A percentile compares a stretch with the other conserved stretches of the same genome.
Evolutionary conservation across 768 basidiomycete genomes (phyloP).

Genomic region (Boletus sp.): DNA sequence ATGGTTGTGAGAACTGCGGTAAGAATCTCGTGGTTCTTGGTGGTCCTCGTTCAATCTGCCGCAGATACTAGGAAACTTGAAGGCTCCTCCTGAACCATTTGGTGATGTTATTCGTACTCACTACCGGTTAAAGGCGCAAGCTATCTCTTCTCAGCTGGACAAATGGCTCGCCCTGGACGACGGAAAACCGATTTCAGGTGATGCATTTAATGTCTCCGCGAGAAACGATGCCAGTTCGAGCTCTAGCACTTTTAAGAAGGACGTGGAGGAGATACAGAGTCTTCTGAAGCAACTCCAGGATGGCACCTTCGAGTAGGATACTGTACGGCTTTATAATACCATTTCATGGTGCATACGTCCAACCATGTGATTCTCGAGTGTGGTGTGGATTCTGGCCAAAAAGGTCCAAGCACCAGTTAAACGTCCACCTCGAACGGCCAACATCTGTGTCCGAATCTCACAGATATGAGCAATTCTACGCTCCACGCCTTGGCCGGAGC

Average conservation of each 20-base stretch:
- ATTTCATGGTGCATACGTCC: background rate
- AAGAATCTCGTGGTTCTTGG: constrained; percentile 20
- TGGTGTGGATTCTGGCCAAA: background rate
- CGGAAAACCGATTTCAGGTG: constrained; percentile 51
- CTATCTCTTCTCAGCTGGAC: constrained; percentile 70
- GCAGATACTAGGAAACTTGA: constrained; percentile 83
- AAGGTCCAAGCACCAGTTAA: background rate
- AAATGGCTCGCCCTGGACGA: constrained; percentile 78
- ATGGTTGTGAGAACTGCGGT: constrained; percentile 92
- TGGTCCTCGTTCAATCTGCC: constrained; percentile 11
- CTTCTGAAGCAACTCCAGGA: constrained; percentile 47
- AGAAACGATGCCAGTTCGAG: constrained; percentile 42
- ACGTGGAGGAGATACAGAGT: constrained; percentile 68
- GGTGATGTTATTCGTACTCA: constrained; percentile 86
- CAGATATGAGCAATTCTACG: constrained; percentile 66
- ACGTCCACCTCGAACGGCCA: background rate
- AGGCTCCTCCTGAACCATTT: constrained; percentile 81
- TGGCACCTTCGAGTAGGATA: constrained; percentile 17
- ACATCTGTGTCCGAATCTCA: background rate
- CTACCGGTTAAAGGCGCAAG: constrained; percentile 78
- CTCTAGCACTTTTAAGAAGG: constrained; percentile 60
- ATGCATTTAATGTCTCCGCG: constrained; percentile 46
- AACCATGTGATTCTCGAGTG: constrained; percentile 16
- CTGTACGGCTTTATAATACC: background rate
- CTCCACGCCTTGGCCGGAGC: constrained; percentile 90